Base-by-base conservation (phyloP, 176 grass and related monocot species). In the Metroxylon sagu region DNA sequence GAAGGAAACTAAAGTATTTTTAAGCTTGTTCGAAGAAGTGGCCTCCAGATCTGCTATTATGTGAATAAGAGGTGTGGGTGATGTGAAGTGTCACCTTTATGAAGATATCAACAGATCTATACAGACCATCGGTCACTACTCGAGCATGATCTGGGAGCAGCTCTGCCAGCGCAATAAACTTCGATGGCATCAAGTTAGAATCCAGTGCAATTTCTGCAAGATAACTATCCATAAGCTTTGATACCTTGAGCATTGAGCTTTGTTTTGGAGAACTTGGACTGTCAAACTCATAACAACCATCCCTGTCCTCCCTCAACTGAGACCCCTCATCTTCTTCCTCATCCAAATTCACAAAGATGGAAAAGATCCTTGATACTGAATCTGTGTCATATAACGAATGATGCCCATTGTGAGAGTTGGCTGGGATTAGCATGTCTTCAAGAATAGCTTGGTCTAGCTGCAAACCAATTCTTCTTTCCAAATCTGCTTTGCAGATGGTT, bases 51-150 rank as follows among this genome's bases (percentile, higher is more conserved):
- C 12, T 43, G 35, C 35, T 43, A 43, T 43, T 43, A 43, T 43
- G 35, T 14, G 35, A 12, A 43, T 14, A 43, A 43, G 35, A 43
- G 12, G 35, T 10, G 1, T 43, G 7, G 12, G 10, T 39, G 35
- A 43, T 43, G 35, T 2, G 35, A 43, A 43, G 10, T 43, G 35
- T 43, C 70, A 76, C 92, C 90, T 97, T 97, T 21, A 97, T 79
- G 71, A 91, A 97, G 76, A 97, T 91, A 70, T 97, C 92, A 50
- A 85, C 92, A 48, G 92, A 80, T 80, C 92, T 76, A 54, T 97
- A 97, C 35, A 97, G 73, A 4, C 92, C 87, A 55, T 97, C 92
- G 55, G 80, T 88, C 64, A 97, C 84, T 28, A 91, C 54, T 60
- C 92, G 92, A 19, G 84, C 84, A 72, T 97, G 83, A 73, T 97